Evolutionary conservation across 495 filamentous ascomycete genomes (phyloP), one percentile per base, ranked within the genome.

Genomic region (Stereocaulon alpinum): DNA sequence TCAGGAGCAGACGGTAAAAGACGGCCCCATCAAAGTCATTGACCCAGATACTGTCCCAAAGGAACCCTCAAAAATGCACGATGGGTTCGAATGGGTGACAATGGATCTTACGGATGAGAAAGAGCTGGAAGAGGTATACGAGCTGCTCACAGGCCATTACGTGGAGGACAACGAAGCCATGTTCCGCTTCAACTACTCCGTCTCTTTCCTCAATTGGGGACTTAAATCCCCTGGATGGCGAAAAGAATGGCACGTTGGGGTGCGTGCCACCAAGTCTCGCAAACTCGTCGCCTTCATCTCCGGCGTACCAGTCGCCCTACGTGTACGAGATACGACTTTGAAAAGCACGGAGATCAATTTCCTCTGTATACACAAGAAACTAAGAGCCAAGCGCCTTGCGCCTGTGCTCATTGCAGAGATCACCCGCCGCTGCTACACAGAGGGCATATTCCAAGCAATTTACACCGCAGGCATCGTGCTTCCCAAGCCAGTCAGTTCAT

Each of bases 351-450:
- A 98, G 69, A 91, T 97, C 73, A 97, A 98, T 74, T 97, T 95
- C 76, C 86, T 98, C 55, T 94, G 89, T 69, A 83, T 97, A 62
- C 94, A 97, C 78, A 97, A 96, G 77, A 97, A 96, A 72, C 83
- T 98, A 10, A 87, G 94, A 44, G 83, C 86, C 15, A 96, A 98
- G 73, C 84, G 94, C 12, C 80, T 98, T 42, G 81, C 93, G 0
- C 93, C 93, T 0, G 86, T 95, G 4, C 80, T 98, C 43, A 98
- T 98, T 74, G 94, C 96, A 69, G 93, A 97, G 69, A 90, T 98
- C 68, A 96, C 93, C 11, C 85, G 93, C 20, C 81, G 88, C 51
- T 91, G 88, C 74, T 92, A 97, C 70, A 67, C 86, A 27, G 76
- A 82, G 43, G 86, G 83, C 4, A 86, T 95, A 61, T 97, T 83